Percentiles rank a stretch among this genome's conserved stretches.
Evolutionary conservation across 2,329 filamentous ascomycete genomes (phyloP).

Genomic region (Cadophora gregata): DNA sequence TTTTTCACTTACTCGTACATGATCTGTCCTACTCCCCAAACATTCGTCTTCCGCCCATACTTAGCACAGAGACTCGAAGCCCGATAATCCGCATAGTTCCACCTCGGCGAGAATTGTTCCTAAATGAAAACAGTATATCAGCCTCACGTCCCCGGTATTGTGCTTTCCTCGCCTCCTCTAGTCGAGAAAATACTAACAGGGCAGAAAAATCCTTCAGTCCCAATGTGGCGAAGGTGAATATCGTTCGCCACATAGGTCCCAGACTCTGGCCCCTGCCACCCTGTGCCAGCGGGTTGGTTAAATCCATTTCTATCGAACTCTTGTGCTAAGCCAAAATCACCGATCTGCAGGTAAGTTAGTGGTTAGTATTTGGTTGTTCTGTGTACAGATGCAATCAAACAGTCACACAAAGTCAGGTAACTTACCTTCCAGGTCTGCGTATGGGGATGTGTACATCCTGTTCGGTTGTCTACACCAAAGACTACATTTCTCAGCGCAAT

Average conservation of each 20-base stretch:
- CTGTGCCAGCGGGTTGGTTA: neutral
- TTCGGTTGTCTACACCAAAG: neutral
- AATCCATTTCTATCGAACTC: neutral
- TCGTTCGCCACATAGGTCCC: neutral
- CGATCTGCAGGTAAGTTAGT: neutral
- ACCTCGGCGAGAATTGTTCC: slow-evolving; percentile 17
- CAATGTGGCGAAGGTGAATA: neutral
- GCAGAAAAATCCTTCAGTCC: slow-evolving; percentile 7
- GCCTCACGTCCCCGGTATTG: neutral
- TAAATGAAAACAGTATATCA: neutral
- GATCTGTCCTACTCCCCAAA: slow-evolving; percentile 1
- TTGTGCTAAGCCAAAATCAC: slow-evolving; percentile 6
- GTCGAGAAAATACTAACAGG: slow-evolving; percentile 4
- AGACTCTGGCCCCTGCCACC: neutral
- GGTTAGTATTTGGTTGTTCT: no score
- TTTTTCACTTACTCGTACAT: slow-evolving; percentile 4
- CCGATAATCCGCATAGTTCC: slow-evolving; percentile 14
- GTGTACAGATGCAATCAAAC: no score
- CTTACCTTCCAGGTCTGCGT: slow-evolving; percentile 14
- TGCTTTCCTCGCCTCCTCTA: neutral
- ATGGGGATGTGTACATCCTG: neutral
- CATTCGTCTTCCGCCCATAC: slow-evolving; percentile 10
- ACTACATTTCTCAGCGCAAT: neutral
- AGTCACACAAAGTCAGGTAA: neutral
- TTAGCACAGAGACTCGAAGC: neutral